A percentile compares a stretch with the other conserved stretches of the same genome.
These are phyloP conservation scores for Fusarium albosuccineum DNA, from an alignment of 2,329 filamentous ascomycete genomes.

Conservation along the genomic window DNA sequence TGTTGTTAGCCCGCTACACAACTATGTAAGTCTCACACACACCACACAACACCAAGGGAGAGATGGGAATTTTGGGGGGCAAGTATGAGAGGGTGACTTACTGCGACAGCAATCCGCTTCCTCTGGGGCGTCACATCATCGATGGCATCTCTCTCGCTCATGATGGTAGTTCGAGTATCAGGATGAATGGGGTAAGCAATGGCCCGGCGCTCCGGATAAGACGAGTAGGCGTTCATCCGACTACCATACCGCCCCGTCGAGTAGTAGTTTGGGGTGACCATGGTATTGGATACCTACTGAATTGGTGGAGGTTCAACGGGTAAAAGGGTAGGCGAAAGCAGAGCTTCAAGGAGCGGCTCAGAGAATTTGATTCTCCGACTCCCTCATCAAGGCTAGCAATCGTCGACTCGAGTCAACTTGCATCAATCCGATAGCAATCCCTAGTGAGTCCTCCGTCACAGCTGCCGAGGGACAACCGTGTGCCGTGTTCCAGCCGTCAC, in stretches of 20 bases:
- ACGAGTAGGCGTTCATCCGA: constrained; percentile 35
- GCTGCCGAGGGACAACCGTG: constrained; percentile 11
- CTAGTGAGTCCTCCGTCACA: neutral
- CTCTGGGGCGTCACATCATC: constrained; percentile 61
- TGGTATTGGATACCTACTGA: constrained; percentile 15
- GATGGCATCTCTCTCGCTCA: constrained; percentile 46
- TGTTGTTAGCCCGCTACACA: constrained; percentile 39
- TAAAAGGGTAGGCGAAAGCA: constrained; percentile 15
- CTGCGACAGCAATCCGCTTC: constrained; percentile 71
- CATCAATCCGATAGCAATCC: constrained; percentile 2
- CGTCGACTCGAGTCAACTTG: constrained; percentile 8
- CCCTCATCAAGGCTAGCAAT: constrained; percentile 28
- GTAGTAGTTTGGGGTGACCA: constrained; percentile 42
- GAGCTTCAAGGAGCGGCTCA: constrained; percentile 4
- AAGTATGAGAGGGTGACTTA: constrained; percentile 53
- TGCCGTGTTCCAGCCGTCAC: constrained; percentile 17
- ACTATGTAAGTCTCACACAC: constrained; percentile 44
- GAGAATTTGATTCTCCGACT: constrained; percentile 6
- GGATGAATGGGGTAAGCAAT: constrained; percentile 34
- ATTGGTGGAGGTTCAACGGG: neutral
- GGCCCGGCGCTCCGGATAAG: constrained; percentile 41
- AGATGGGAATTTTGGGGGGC: neutral
- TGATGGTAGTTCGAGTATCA: constrained; percentile 41
- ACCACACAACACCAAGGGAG: constrained; percentile 40
- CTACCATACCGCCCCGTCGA: constrained; percentile 31